Evolutionary conservation across 2,329 filamentous ascomycete genomes (phyloP).

Genomic region (Fusarium acutatum): DNA sequence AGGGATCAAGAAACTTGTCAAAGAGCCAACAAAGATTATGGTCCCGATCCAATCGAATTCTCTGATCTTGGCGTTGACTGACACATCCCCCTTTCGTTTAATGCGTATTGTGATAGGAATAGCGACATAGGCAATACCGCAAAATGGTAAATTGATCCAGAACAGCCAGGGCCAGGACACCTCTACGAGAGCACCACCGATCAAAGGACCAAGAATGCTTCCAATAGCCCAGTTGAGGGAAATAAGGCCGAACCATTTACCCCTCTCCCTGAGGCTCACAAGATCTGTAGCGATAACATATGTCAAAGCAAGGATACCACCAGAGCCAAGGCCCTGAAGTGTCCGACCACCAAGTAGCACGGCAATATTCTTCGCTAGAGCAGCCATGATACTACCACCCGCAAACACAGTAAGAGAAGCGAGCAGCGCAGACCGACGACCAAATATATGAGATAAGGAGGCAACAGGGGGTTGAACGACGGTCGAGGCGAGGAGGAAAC

Average conservation of each 20-base stretch:
- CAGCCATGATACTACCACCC: slow-evolving; percentile 32
- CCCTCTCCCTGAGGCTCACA: slow-evolving; percentile 54
- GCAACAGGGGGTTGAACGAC: slow-evolving; percentile 37
- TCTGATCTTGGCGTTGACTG: slow-evolving; percentile 21
- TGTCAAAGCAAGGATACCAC: slow-evolving; percentile 57
- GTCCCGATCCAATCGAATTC: slow-evolving; percentile 71
- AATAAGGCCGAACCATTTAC: slow-evolving; percentile 50
- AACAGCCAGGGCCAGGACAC: slow-evolving; percentile 70
- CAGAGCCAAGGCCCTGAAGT: slow-evolving; percentile 61
- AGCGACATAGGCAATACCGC: slow-evolving; percentile 28
- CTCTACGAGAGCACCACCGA: slow-evolving; percentile 63
- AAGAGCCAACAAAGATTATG: slow-evolving; percentile 65
- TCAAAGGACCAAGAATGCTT: slow-evolving; percentile 52
- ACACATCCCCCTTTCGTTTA: slow-evolving; percentile 16
- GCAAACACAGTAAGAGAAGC: slow-evolving; percentile 31
- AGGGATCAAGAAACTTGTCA: slow-evolving; percentile 52
- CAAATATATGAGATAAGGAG: slow-evolving; percentile 38
- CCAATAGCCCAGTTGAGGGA: slow-evolving; percentile 63
- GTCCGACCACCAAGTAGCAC: slow-evolving; percentile 57
- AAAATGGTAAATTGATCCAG: slow-evolving; percentile 69
- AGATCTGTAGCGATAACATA: slow-evolving; percentile 58
- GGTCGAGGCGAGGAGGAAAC: slow-evolving; percentile 38
- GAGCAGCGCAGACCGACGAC: slow-evolving; percentile 30
- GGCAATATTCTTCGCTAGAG: slow-evolving; percentile 29
- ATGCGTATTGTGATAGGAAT: slow-evolving; percentile 34